Percentiles rank a stretch among this genome's conserved stretches.
These are phyloP conservation scores for Phyllostachys edulis DNA, from an alignment of 176 grass and related monocot species.

Conservation along the genomic window DNA sequence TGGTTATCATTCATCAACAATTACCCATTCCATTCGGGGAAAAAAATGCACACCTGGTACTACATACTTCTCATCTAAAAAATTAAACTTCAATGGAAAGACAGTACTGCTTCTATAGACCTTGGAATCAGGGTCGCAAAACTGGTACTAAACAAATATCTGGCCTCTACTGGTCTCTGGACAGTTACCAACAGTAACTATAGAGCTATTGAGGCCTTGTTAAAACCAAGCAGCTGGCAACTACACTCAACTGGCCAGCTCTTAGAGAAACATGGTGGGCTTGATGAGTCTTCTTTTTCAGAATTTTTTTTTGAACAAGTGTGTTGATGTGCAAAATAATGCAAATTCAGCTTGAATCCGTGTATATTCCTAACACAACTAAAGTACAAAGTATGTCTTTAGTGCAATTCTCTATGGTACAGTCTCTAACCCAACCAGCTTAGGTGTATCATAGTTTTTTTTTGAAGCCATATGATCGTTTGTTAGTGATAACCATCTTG, in stretches of 20 bases:
- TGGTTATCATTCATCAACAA: neutral
- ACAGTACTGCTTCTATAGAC: neutral
- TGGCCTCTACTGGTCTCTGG: neutral
- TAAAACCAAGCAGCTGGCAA: neutral
- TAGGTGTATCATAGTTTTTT: neutral
- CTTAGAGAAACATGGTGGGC: neutral
- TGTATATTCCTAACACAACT: neutral
- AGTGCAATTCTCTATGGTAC: neutral
- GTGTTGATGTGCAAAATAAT: neutral
- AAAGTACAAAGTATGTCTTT: neutral
- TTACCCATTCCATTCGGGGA: constrained; percentile 2
- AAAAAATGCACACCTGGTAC: neutral
- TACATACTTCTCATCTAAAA: neutral
- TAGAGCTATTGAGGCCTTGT: neutral
- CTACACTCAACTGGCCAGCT: neutral
- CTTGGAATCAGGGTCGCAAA: neutral
- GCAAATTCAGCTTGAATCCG: neutral
- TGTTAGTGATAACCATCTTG: too few species aligned
- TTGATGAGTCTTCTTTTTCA: neutral
- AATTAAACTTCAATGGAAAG: neutral
- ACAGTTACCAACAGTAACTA: neutral
- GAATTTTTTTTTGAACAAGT: neutral
- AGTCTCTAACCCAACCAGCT: neutral
- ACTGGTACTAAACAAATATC: neutral
- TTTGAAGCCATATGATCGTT: too few species aligned